These are phyloP conservation scores for Durotheca rogersii DNA, from an alignment of 495 filamentous ascomycete species.

Conservation along the genomic window DNA sequence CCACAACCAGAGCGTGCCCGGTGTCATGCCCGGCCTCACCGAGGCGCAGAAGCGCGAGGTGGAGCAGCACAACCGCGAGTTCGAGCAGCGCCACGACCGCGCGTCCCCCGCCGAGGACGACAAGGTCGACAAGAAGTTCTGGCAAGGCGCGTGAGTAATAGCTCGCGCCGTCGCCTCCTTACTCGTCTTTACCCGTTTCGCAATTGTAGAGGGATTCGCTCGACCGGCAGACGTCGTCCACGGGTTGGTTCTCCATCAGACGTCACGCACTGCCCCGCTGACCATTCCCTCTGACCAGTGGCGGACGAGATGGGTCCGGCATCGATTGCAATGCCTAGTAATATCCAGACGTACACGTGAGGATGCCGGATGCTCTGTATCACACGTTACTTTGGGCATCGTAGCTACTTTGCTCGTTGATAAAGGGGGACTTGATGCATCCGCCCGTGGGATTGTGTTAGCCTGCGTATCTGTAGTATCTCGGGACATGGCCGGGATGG, in stretches of 20 bases:
- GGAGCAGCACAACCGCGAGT: slow-evolving; percentile 52
- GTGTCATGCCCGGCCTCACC: slow-evolving; percentile 37
- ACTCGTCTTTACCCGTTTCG: neutral
- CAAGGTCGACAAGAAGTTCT: slow-evolving; percentile 53
- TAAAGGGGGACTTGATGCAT: neutral
- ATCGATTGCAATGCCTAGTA: slow-evolving; percentile 32
- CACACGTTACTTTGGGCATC: too few species aligned
- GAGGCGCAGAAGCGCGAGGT: slow-evolving; percentile 52
- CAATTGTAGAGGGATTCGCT: neutral
- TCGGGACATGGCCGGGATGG: too few species aligned
- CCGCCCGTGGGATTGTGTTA: neutral
- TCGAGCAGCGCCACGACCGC: slow-evolving; percentile 50
- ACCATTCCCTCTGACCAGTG: too few species aligned
- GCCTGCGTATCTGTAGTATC: too few species aligned
- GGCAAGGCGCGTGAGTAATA: slow-evolving; percentile 39
- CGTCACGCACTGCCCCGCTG: too few species aligned
- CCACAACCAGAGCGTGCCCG: slow-evolving; percentile 41
- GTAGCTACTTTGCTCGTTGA: neutral
- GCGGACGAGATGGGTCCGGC: slow-evolving; percentile 16
- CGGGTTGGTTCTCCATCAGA: slow-evolving; percentile 1
- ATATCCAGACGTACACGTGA: neutral
- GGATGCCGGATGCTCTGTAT: too few species aligned
- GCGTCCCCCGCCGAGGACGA: slow-evolving; percentile 41
- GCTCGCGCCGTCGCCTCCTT: too few species aligned
- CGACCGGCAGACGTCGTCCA: too few species aligned